phyloP scores from a whole-genome alignment of 495 filamentous ascomycete species.

The Cenococcum geophilum region DNA sequence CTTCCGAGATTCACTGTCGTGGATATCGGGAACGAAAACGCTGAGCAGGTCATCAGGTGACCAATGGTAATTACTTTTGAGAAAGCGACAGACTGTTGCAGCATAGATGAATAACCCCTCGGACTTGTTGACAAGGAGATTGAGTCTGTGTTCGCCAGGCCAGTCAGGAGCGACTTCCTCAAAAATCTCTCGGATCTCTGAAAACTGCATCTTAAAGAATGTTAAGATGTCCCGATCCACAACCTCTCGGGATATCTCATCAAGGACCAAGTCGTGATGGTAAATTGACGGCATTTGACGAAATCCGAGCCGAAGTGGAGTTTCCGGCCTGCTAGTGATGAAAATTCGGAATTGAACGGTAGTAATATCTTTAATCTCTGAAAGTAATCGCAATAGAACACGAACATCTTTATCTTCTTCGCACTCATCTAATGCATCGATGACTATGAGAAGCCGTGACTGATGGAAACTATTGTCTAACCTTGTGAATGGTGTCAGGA shows the following conservation, averaged over 20 bases:
- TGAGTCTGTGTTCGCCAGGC: slow-evolving; percentile 37
- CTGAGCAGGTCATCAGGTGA: neutral
- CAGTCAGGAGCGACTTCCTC: slow-evolving; percentile 29
- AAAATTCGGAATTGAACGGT: slow-evolving; percentile 30
- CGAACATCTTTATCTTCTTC: slow-evolving; percentile 25
- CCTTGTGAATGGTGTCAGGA: neutral
- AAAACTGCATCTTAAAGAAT: slow-evolving; percentile 29
- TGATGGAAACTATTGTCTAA: neutral
- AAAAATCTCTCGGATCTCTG: neutral
- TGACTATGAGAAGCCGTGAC: slow-evolving; percentile 25
- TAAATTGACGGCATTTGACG: slow-evolving; percentile 3
- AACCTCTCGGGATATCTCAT: slow-evolving; percentile 30
- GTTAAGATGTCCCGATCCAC: slow-evolving; percentile 36
- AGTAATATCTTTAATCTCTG: slow-evolving; percentile 20
- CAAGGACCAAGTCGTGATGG: slow-evolving; percentile 30
- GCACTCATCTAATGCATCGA: slow-evolving; percentile 39
- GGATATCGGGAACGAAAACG: neutral
- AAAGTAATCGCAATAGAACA: slow-evolving; percentile 29
- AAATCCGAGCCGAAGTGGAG: slow-evolving; percentile 28
- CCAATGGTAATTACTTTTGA: neutral
- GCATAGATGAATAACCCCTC: slow-evolving; percentile 32
- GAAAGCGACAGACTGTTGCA: slow-evolving; percentile 21
- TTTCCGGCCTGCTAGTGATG: slow-evolving; percentile 37
- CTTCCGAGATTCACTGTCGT: slow-evolving; percentile 8
- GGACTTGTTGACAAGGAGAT: slow-evolving; percentile 36